Evolutionary conservation across 169 alveolate genomes (phyloP).

Genomic region (Amoebophrya sp.): DNA sequence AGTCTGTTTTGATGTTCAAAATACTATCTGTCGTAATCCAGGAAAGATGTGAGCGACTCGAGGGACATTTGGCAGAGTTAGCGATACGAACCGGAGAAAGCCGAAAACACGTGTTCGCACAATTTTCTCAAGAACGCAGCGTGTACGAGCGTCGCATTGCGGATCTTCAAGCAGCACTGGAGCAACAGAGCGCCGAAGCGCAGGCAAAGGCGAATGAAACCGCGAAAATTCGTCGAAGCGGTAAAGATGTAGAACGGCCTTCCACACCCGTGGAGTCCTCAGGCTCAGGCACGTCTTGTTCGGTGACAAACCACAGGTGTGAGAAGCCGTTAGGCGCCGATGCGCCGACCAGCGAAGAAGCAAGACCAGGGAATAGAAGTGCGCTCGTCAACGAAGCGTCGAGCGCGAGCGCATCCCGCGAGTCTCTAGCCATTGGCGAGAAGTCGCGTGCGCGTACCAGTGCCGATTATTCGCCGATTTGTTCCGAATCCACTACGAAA

Average conservation of each 20-base stretch:
- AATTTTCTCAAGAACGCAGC: too few relatives aligned
- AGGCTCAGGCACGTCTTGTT: too few relatives aligned
- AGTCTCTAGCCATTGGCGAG: too few relatives aligned
- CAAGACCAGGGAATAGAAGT: too few relatives aligned
- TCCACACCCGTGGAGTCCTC: too few relatives aligned
- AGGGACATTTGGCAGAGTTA: neutral
- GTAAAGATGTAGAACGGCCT: neutral
- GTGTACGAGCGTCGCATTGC: constrained; percentile 4
- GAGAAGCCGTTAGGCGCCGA: neutral
- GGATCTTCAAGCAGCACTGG: neutral
- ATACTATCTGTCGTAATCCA: neutral
- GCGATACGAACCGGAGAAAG: neutral
- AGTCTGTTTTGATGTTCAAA: neutral
- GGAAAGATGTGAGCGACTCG: neutral
- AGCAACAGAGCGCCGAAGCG: neutral
- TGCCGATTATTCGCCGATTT: too few relatives aligned
- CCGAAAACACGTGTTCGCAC: neutral
- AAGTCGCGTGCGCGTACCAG: too few relatives aligned
- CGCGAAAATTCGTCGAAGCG: neutral
- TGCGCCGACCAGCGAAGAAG: neutral
- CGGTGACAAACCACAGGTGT: neutral
- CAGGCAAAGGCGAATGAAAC: neutral
- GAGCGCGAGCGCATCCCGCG: too few relatives aligned
- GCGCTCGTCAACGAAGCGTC: too few relatives aligned
- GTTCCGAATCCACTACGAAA: too few relatives aligned